Base-by-base conservation (phyloP, 2,329 filamentous ascomycete genomes). In the Fusarium beomiforme region DNA sequence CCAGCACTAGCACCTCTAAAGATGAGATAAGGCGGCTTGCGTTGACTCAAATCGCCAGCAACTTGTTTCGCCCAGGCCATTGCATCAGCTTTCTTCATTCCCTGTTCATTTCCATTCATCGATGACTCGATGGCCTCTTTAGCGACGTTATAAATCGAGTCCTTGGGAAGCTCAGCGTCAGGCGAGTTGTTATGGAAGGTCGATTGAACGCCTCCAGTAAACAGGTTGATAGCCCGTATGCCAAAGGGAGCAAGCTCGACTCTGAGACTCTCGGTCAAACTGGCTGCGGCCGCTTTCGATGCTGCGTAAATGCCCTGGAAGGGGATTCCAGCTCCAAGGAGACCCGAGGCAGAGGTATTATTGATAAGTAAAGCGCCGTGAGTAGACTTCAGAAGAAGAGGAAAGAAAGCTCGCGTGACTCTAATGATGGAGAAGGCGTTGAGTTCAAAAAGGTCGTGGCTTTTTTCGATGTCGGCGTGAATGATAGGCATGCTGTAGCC, bases 301-400 rank as follows among this genome's bases (percentile, higher is more conserved):
- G 73, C 67, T 26, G 67, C 74, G 51, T 79, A 79, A 2, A 70
- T 34, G 2, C 76, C 75, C 42, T 80, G 76, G 33, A 76, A 76
- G 0, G 75, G 75, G 2, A 70, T 12, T 1, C 59, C 54, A 16
- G 55, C 49, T 3, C 59, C 53, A 3, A 53, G 26, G 21, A 74
- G 31, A 8, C 59, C 47, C 4, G 60, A 41, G 1, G 49, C 70
- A 1, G 75, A 73, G 0, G 73, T 76, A 13, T 76, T 71, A 59
- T 76, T 76, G 42, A 65, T 62, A 8, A 76, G 51, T 6, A 77
- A 23, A 14, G 64, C 61, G 1, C 50, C 54, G 7, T 46, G 42
- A 0, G 37, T 19, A 4, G 76, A 76, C 19, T 70, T 67, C 3
- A 73, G 51, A 2, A 78, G 47, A 0, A 78, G 41, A 0, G 76